Percentiles rank a stretch among this genome's conserved stretches.
Evolutionary conservation across 177 flowering plant species (phyloP).

Genomic region (Vitis hybrid): DNA sequence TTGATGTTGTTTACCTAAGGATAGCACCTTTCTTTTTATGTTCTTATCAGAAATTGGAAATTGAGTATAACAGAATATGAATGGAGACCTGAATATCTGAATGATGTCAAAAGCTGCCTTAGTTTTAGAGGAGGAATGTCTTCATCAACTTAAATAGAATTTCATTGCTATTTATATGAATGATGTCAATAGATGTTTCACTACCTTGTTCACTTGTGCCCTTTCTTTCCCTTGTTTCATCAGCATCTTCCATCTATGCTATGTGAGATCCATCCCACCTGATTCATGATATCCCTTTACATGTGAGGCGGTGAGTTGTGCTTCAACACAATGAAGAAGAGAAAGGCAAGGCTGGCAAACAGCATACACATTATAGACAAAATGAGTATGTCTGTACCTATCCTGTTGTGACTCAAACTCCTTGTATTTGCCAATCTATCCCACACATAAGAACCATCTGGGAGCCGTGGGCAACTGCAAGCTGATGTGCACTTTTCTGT

Average conservation of each 20-base stretch:
- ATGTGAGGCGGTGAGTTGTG: slow-evolving; percentile 19
- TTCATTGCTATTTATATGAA: too few relatives aligned
- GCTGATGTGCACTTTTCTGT: slow-evolving; percentile 19
- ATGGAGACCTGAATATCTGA: too few relatives aligned
- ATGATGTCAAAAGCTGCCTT: too few relatives aligned
- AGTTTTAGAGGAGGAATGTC: too few relatives aligned
- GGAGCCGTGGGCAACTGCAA: slow-evolving; percentile 29
- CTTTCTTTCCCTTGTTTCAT: neutral
- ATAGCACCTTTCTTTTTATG: too few relatives aligned
- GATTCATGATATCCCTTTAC: neutral
- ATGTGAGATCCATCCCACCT: too few relatives aligned
- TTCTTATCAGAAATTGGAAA: too few relatives aligned
- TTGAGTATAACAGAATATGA: too few relatives aligned
- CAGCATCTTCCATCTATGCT: neutral
- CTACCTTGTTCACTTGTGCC: too few relatives aligned
- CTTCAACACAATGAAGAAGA: slow-evolving; percentile 30
- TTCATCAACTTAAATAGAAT: too few relatives aligned
- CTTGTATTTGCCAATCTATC: slow-evolving; percentile 26
- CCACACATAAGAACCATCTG: slow-evolving; percentile 35
- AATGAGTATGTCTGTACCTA: slow-evolving; percentile 24
- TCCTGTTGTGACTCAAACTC: slow-evolving; percentile 20
- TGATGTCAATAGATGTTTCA: too few relatives aligned
- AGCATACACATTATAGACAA: slow-evolving; percentile 26
- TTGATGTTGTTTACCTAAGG: too few relatives aligned
- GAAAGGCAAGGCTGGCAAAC: slow-evolving; percentile 30